Base-by-base conservation (phyloP, 2,329 filamentous ascomycete species). In the Fusarium lyarnte region DNA sequence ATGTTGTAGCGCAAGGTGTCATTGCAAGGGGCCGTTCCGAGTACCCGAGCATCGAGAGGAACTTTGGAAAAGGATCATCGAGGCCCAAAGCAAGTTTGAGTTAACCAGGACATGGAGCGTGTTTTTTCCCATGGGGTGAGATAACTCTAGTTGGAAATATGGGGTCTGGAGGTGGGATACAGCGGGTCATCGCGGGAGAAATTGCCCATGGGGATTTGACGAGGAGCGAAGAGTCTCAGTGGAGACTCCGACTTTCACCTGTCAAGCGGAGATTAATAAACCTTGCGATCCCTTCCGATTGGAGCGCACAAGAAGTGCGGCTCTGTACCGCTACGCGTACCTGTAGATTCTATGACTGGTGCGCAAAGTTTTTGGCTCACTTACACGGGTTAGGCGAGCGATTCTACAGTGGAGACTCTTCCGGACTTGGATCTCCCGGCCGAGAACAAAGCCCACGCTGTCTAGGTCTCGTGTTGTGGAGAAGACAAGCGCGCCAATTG, bases 291-390 rank as follows among this genome's bases (percentile, higher is more conserved):
- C 4, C 25, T 38, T 58, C 63, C 62, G 63, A 66, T 66, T 66
- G 63, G 62, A 31, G 63, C 62, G 63, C 63, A n/a, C 63, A 60
- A 6, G 3, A 4, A 45, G 42, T 66, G 62, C 63, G 45, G 62
- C 62, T 66, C 62, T 63, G 39, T 46, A 36, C 23, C 8, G 41
- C 41, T 45, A 19, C 36, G 39, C 19, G 21, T 42, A 19, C 16
- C 27, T 7, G 11, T 10, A 10, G n/a, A 51, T 38, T n/a, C 27
- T 36, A 25, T 67, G 64, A 57, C 66, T 67, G 65, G 65, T 42
- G 65, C 65, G 65, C 63, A 25, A 67, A 25, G 41, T n/a, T 55
- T 10, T 42, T 1, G 29, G 6, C 4, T 31, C 17, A 57, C 39
- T 57, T 47, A 35, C 29, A 57, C 38, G n/a, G n/a, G 16, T 35